These are phyloP conservation scores for Claviceps sp. DNA, from an alignment of 2,329 filamentous ascomycete genomes.

Conservation along the genomic window DNA sequence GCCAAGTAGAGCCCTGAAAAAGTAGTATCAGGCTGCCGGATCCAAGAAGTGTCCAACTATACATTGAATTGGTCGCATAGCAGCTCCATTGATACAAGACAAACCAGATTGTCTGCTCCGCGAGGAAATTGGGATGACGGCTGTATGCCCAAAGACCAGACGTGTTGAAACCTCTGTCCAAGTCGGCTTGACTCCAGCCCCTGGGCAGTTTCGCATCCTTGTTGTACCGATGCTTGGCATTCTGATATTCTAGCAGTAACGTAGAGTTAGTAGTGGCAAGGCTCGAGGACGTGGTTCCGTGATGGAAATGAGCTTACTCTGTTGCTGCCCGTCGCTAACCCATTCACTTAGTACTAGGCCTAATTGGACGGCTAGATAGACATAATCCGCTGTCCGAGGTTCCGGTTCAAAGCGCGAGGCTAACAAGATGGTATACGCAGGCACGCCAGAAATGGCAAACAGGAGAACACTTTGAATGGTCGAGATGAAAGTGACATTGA, in stretches of 20 bases:
- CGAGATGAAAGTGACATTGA: conserved; percentile 86
- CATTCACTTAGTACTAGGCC: conserved; percentile 52
- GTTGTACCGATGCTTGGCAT: conserved; percentile 64
- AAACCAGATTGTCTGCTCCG: conserved; percentile 86
- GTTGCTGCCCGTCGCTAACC: conserved; percentile 86
- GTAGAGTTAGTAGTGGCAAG: neutral
- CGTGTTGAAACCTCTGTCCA: conserved; percentile 82
- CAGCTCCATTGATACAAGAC: conserved; percentile 80
- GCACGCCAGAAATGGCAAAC: conserved; percentile 57
- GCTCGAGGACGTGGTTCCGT: neutral
- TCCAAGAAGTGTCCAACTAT: conserved; percentile 69
- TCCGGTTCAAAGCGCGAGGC: conserved; percentile 47
- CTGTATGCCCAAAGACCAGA: conserved; percentile 77
- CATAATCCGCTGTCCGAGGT: conserved; percentile 30
- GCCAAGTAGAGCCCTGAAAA: conserved; percentile 78
- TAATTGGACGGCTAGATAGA: conserved; percentile 33
- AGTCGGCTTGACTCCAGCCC: conserved; percentile 54
- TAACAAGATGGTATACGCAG: conserved; percentile 73
- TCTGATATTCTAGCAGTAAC: conserved; percentile 52
- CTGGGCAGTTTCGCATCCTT: conserved; percentile 56
- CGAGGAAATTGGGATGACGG: conserved; percentile 88
- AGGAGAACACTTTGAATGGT: conserved; percentile 73
- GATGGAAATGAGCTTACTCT: conserved; percentile 39
- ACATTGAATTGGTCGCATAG: conserved; percentile 53
- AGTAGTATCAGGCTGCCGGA: conserved; percentile 57